Base-by-base conservation (phyloP, 805 yeast genomes). In the Barnettozyma vustinii region DNA sequence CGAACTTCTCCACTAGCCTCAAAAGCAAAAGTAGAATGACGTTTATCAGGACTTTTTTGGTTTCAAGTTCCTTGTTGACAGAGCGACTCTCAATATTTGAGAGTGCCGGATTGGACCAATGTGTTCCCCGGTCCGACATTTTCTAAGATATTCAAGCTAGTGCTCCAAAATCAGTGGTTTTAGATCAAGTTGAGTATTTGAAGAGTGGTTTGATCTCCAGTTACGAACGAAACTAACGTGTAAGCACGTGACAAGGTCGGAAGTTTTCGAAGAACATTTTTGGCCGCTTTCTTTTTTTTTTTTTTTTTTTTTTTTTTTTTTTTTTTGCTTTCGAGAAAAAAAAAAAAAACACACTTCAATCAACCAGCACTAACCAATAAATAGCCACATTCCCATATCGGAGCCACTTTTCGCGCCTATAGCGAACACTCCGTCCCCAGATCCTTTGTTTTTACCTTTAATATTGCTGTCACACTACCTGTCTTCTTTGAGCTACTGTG, bases 61-160 rank as follows among this genome's bases (percentile, higher is more conserved):
- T 56, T 46, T 69, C 71, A 9, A 64, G 57, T 54, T 74, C 77
- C 52, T 71, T 74, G 49, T 72, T 73, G 8, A 71, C 65, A 15
- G 71, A 61, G 46, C 74, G 58, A 10, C 58, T 52, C 25, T 68
- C 64, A 25, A 70, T 55, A 41, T 59, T 58, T 7, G 51, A 41
- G 21, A 67, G 45, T 7, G 51, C 51, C 12, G 56, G 54, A 9
- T 40, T 44, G 13, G 50, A 41, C 51, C 52, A 49, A 6, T 42
- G 27, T 4, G 45, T 19, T 7, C 27, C 47, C 2, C 30, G 23
- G 10, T 47, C 47, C 19, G 26, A 19, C 33, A 5, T 33, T n/a
- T 21, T 43, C 12, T n/a, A 30, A 13, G 12, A 9, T 30, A 30
- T 5, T 8, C 3, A 12, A 30, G 33, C 16, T 9, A 30, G 13